These are phyloP conservation scores for Geranium brycei DNA, from an alignment of 345 rosid genomes.

Conservation along the genomic window DNA sequence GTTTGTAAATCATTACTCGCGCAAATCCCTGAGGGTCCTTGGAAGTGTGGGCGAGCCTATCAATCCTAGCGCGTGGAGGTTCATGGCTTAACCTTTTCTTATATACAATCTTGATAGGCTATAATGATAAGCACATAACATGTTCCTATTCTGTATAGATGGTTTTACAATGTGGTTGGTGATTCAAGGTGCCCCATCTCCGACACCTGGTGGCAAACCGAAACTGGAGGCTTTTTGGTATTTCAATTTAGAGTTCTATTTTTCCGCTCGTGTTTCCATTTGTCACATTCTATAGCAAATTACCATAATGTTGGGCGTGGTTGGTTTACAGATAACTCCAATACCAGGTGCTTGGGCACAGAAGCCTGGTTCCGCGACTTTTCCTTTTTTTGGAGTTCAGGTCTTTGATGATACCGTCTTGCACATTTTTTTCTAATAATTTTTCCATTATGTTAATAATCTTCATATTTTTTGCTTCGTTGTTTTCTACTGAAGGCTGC, in stretches of 20 bases:
- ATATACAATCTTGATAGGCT: neutral
- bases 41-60: slow-evolving; percentile 99
- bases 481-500: slow-evolving; percentile 43
- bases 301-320: neutral
- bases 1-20: slow-evolving; percentile 72
- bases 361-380: slow-evolving; percentile 99
- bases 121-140: neutral
- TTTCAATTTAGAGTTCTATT: neutral
- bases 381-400: slow-evolving; percentile 99
- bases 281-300: neutral
- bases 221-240: slow-evolving; percentile 98
- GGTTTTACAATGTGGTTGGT: slow-evolving; percentile 90
- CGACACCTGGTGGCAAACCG: slow-evolving; percentile 99
- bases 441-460: slow-evolving; percentile 3
- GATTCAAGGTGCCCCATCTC: slow-evolving; percentile 88
- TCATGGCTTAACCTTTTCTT: slow-evolving; percentile 9
- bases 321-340: slow-evolving; percentile 66
- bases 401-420: slow-evolving; percentile 24
- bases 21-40: slow-evolving; percentile 81
- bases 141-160: slow-evolving; percentile 34
- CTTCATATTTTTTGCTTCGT: slow-evolving; percentile 4
- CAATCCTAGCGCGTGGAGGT: slow-evolving; percentile 99
- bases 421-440: slow-evolving; percentile 2
- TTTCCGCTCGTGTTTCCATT: too few species aligned
- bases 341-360: slow-evolving; percentile 99